phyloP scores from a whole-genome alignment of 441 rosid genomes.

The Arabidopsis lyrata region DNA sequence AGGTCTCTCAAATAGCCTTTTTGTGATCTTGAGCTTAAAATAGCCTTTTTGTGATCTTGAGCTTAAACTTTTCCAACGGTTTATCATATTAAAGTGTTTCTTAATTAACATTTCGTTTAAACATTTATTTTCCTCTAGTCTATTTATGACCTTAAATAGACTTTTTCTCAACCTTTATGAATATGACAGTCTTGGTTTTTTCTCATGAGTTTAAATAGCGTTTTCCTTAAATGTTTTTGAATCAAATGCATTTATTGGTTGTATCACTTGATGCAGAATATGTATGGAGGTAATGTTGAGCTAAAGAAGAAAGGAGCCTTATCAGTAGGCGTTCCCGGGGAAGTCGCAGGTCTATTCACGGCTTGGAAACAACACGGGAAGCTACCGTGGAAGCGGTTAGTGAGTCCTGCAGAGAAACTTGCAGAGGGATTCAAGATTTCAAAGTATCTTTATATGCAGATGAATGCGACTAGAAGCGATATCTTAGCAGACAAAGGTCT shows the following conservation, averaged over 20 bases:
- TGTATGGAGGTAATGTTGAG: constrained; percentile 53
- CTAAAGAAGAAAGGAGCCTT: constrained; percentile 55
- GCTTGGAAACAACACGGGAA: constrained; percentile 63
- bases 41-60: neutral
- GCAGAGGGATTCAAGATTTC: constrained; percentile 62
- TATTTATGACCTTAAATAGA: too few relatives aligned
- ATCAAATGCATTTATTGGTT: neutral
- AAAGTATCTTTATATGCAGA: constrained; percentile 57
- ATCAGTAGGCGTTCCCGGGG: constrained; percentile 65
- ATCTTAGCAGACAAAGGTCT: constrained; percentile 65
- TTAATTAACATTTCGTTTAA: too few relatives aligned
- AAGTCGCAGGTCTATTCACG: constrained; percentile 57
- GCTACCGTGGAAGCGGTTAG: constrained; percentile 57
- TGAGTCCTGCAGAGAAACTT: constrained; percentile 54
- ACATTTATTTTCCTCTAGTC: too few relatives aligned
- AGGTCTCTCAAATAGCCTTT: too few relatives aligned
- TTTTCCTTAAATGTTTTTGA: neutral
- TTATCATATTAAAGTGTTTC: too few relatives aligned
- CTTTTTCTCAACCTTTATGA: too few relatives aligned
- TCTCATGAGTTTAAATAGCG: neutral
- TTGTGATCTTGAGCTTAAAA: neutral
- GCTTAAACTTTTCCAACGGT: neutral
- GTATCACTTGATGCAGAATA: constrained; percentile 48
- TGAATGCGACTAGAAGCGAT: constrained; percentile 41
- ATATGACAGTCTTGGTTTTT: too few relatives aligned